Evolutionary conservation across 1,284 basidiomycete species (phyloP).

Genomic region (Fomitiporia mediterranea): DNA sequence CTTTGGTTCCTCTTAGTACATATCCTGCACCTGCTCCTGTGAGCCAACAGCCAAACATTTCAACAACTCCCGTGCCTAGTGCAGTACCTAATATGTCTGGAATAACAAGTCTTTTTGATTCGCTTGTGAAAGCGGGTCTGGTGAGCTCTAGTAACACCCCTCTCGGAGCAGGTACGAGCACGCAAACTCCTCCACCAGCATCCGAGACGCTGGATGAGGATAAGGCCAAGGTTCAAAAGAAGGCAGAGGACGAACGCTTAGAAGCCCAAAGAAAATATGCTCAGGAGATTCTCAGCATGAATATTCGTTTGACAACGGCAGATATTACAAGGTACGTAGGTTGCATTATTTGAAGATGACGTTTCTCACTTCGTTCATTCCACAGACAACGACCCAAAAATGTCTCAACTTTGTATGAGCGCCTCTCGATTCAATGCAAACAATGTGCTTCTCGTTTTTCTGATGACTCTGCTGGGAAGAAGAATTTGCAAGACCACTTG

Average conservation of each 20-base stretch:
- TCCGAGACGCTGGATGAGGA: slow-evolving; percentile 38
- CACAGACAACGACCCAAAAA: slow-evolving; percentile 60
- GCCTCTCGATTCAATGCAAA: slow-evolving; percentile 81
- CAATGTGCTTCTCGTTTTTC: slow-evolving; percentile 91
- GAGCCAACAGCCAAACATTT: slow-evolving; percentile 16
- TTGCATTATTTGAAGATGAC: neutral
- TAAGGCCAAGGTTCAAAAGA: slow-evolving; percentile 33
- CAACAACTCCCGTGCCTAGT: slow-evolving; percentile 17
- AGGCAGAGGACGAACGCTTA: slow-evolving; percentile 36
- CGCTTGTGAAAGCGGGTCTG: slow-evolving; percentile 71
- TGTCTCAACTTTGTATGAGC: slow-evolving; percentile 65
- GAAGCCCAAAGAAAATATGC: slow-evolving; percentile 62
- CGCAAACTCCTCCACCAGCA: slow-evolving; percentile 29
- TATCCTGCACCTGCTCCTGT: slow-evolving; percentile 23
- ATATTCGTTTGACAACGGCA: slow-evolving; percentile 62
- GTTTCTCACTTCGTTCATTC: slow-evolving; percentile 6
- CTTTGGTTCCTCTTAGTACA: slow-evolving; percentile 24
- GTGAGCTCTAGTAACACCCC: slow-evolving; percentile 50
- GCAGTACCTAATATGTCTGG: slow-evolving; percentile 27
- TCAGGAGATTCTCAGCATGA: slow-evolving; percentile 62
- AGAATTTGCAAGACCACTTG: slow-evolving; percentile 82
- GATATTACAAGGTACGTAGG: slow-evolving; percentile 70
- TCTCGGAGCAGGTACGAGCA: slow-evolving; percentile 35
- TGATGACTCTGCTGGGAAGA: slow-evolving; percentile 67
- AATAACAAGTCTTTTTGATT: slow-evolving; percentile 58